Base-by-base conservation (phyloP, 345 rosid species). In the Adansonia digitata region DNA sequence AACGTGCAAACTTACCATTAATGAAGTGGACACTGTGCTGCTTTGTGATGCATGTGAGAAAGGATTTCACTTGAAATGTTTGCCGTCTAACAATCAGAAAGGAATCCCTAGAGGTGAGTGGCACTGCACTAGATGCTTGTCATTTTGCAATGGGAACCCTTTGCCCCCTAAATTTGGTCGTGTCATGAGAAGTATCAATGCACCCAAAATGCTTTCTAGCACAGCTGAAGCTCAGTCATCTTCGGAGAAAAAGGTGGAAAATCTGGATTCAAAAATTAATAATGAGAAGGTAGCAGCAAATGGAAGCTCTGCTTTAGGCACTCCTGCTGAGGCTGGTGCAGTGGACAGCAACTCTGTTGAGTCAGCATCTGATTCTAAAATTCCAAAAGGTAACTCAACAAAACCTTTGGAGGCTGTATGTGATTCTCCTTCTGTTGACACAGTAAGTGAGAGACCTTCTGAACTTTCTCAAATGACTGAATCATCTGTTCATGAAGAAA, bases 1-100 rank as follows among this genome's bases (percentile, higher is more conserved):
- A 84, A 78, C 84, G 49, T 93, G 99, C 89, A 82, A 85, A 77
- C 77, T 75, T 71, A 80, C 82, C 18, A 71, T 80, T 86, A 87
- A 79, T 81, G 99, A 95, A 78, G 90, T 95, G 81, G 96, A 91
- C 65, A 86, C 83, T 77, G 87, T 91, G 27, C 85, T 90, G 40
- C 75, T 93, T 76, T 95, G 99, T 76, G 99, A 95, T 86, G 87
- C 90, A 56, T 95, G 99, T 77, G 99, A 90, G 84, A 91, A 89
- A 81, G 98, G 94, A 77, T 91, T 81, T 84, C 99, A 95, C 85
- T 81, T 91, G 72, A 90, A 82, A 85, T 95, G 99, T 81, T 82
- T 93, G 72, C 92, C 86, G 51, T 57, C 86, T 29, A 76, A 82
- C 78, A 91, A 82, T 82, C 84, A 86, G 76, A 87, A 85, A 81